phyloP scores from a whole-genome alignment of 495 filamentous ascomycete species.

The Filosporella fistucella region DNA sequence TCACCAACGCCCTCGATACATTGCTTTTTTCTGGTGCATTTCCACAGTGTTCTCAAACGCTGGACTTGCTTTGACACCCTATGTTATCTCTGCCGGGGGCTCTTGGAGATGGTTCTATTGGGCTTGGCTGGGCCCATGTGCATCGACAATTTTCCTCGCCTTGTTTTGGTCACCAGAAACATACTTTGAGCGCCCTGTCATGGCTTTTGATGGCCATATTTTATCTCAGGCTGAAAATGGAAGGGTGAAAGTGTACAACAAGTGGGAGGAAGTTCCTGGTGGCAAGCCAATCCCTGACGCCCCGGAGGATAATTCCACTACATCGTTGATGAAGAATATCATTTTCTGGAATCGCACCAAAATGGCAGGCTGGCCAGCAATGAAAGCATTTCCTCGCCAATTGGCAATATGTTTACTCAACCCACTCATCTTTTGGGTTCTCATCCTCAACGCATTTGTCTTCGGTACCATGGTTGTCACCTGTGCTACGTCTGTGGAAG shows the following conservation, averaged over 20 bases:
- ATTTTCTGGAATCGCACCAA: neutral
- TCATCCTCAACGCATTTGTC: slow-evolving; percentile 5
- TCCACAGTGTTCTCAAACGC: neutral
- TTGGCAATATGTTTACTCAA: slow-evolving; percentile 1
- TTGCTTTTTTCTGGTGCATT: neutral
- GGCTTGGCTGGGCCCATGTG: neutral
- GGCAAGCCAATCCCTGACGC: neutral
- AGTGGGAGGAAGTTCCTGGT: slow-evolving; percentile 1
- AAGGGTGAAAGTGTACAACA: neutral
- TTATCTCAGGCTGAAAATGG: neutral
- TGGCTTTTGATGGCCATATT: slow-evolving; percentile 6
- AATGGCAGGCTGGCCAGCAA: neutral
- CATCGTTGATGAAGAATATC: neutral
- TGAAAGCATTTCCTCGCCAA: neutral
- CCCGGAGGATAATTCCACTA: neutral
- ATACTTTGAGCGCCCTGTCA: slow-evolving; percentile 1
- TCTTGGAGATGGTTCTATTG: slow-evolving; percentile 8
- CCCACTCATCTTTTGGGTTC: slow-evolving; percentile 8
- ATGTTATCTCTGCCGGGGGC: neutral
- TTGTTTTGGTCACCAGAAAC: slow-evolving; percentile 3
- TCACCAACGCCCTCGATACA: slow-evolving; percentile 1
- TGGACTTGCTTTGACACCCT: neutral
- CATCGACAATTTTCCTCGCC: neutral
- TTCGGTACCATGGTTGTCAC: slow-evolving; percentile 6
- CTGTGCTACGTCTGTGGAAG: neutral